Evolutionary conservation across 129 eudicot species (phyloP), one percentile per base, ranked within the genome.

Genomic region (Saposhnikovia divaricata): DNA sequence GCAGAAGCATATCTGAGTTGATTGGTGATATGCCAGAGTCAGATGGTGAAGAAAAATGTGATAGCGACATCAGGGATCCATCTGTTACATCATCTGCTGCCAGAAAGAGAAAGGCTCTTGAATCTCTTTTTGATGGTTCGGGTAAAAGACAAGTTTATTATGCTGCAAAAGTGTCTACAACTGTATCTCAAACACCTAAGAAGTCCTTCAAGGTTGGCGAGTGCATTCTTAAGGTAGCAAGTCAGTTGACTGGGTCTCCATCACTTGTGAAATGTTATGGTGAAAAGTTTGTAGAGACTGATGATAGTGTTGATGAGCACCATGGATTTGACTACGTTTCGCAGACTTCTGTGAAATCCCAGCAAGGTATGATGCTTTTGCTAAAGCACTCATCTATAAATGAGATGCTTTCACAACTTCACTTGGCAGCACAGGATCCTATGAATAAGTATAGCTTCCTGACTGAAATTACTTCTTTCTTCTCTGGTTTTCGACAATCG

Each of bases 181-280:
- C 90, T 59, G 80, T 77, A 23, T 21, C 79, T 72, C 80, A 83
- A 50, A 84, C 74, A 28, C 90, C 93, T 50, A 89, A 86, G 78
- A 93, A 91, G 21, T 86, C 98, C 12, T 90, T 90, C 65, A 90
- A 90, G 80, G 84, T 90, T 50, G 97, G 93, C 45, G 97, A 87
- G 46, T 83, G 87, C 78, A 90, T 91, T 74, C 90, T 89, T 57
- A 83, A 88, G 78, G 91, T 86, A 48, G 98, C 91, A 37, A 93
- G 85, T 81, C 98, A 93, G 80, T 84, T 91, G 48, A 87, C 89
- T 4, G 98, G 93, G 43, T 79, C 94, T n/a, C 71, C 87, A 9
- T 81, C 81, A n/a, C 16, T 53, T 18, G n/a, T 80, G 39, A 86
- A 87, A 65, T 34, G 77, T 45, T 46, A 70, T 48, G 63, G 34